Evolutionary conservation across 1,284 basidiomycete genomes (phyloP), one percentile per base, ranked within the genome.

Genomic region (Puccinia polysora): DNA sequence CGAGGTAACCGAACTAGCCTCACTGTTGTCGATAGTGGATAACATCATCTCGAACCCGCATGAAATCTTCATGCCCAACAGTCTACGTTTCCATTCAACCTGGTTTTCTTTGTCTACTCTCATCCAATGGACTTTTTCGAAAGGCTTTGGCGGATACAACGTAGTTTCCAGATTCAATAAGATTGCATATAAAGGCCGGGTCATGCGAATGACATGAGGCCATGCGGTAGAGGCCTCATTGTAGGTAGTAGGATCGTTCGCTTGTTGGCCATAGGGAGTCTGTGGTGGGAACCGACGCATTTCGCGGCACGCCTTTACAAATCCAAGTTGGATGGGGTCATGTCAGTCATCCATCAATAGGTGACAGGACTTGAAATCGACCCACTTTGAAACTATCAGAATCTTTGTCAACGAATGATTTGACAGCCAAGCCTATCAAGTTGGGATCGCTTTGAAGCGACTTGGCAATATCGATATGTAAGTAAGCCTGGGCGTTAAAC

Each of bases 21-120:
- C 7, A 32, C 20, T 30, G 15, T 30, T 40, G 12, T 65, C 30
- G 2, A 72, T 80, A 92, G 88, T 81, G 91, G 47, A 53, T 53
- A 85, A 80, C 89, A 96, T 65, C 94, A 96, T 96, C 81, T 97
- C 93, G 75, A 96, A 96, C 0, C 93, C 93, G 75, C 90, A 91
- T 3, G 36, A 43, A 1, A 71, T 38, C 25, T 71, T 71, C 47
- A 71, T 63, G 1, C 68, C 59, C 18, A 71, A 6, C 15, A 63
- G 12, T 63, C 59, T 62, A 15, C 59, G 49, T 45, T 62, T 71
- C 58, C 56, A 71, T 55, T 71, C 68, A 52, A 25, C 28, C 18
- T 18, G 23, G 28, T 55, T 49, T 52, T 71, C 59, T 53, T n/a
- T 23, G 63, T 62, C 20, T 20, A 49, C 36, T 15, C 53, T 30